These are phyloP conservation scores for Coemansia sp. DNA, from an alignment of 192 early-diverging fungal genomes.

Conservation along the genomic window DNA sequence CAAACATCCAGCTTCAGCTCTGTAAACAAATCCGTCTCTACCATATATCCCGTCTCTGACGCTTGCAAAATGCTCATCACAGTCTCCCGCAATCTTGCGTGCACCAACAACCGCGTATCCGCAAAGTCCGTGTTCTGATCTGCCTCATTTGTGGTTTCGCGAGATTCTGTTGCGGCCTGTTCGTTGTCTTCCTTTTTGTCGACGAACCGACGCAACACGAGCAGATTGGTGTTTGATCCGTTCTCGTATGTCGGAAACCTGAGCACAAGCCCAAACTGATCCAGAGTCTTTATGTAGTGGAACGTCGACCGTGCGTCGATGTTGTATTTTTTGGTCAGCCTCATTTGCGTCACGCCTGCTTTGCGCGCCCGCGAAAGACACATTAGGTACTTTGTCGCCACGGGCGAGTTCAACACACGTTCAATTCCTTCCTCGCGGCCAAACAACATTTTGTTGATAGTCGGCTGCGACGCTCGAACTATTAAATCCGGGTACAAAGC, in stretches of 20 bases:
- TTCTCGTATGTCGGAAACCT: conserved; percentile 24
- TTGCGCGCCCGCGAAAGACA: conserved; percentile 27
- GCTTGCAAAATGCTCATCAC: conserved; percentile 23
- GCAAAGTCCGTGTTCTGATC: background rate
- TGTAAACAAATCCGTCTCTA: conserved; percentile 38
- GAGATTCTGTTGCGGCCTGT: background rate
- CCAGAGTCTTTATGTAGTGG: conserved; percentile 44
- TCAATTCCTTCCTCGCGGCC: conserved; percentile 32
- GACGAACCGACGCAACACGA: conserved; percentile 36
- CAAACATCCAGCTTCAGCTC: conserved; percentile 27
- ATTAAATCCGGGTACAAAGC: conserved; percentile 18
- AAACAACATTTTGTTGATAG: conserved; percentile 32
- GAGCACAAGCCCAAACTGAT: conserved; percentile 26
- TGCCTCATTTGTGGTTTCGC: background rate
- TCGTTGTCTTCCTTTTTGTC: background rate
- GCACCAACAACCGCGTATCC: conserved; percentile 12
- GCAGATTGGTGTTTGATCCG: conserved; percentile 37
- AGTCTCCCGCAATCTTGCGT: conserved; percentile 11
- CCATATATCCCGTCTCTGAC: conserved; percentile 22
- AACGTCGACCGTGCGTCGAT: conserved; percentile 41
- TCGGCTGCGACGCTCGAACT: conserved; percentile 21
- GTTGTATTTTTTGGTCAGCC: conserved; percentile 13
- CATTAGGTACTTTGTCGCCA: conserved; percentile 17
- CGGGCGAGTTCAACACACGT: conserved; percentile 14
- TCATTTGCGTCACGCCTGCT: conserved; percentile 36